Evolutionary conservation across 768 basidiomycete genomes (phyloP), one percentile per base, ranked within the genome.

Genomic region (Chiua virens): DNA sequence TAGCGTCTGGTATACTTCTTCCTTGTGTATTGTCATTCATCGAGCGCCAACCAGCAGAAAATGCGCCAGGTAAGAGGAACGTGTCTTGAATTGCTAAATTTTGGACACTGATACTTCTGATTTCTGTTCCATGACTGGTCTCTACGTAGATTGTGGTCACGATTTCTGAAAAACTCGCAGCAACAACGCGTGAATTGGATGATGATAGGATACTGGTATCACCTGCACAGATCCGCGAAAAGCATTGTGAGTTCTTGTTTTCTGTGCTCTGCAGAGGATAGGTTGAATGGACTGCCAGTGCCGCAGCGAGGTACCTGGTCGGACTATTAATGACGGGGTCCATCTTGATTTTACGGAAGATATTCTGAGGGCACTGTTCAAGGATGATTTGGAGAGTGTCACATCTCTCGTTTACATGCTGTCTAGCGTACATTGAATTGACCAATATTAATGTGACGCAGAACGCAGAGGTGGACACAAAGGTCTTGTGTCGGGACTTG

Each of bases 1-100:
- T 95, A 98, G 66, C 92, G 87, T 60, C 69, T 97, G 35, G 79
- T 86, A 4, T 89, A 87, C 66, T 96, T 96, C 76, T 85, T 95
- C 70, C 88, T 84, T 2, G 82, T 85, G 0, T 97, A 87, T 63
- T 89, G 89, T 67, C 90, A 85, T 68, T 90, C 91, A n/a, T 85
- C 86, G 1, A 66, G 79, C 6, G 59, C 59, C 20, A 90, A 95
- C 60, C 94, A 97, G 68, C 67, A 78, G n/a, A 68, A 79, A n/a
- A 85, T 97, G 77, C 79, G 78, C 59, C 65, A 80, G 75, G 75
- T 64, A 34, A 7, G 8, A 15, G 22, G 11, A 30, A 27, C 8
- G 10, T 8, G n/a, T 9, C 25, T 59, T 30, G 5, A 5, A 8
- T 27, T 4, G 25, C 8, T 27, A 8, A 27, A 27, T 27, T 5